A percentile compares a stretch with the other conserved stretches of the same genome.
Conservation (phyloP, 2,329 filamentous ascomycete genomes). For the Microthyrium microscopicum region DNA sequence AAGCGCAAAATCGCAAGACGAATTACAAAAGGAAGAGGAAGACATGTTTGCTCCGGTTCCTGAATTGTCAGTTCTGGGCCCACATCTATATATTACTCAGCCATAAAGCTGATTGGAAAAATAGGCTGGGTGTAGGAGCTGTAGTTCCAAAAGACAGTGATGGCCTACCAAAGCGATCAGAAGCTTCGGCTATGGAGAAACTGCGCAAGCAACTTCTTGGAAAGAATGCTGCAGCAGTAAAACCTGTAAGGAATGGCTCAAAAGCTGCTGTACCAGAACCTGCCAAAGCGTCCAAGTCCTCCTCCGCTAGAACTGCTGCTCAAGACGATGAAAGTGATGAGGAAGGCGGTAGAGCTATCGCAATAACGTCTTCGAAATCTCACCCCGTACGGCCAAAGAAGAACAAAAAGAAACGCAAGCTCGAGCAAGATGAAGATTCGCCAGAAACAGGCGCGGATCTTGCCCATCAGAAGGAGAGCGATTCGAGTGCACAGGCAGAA, state of each 20-base stretch:
- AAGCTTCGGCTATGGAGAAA: conserved; percentile 15
- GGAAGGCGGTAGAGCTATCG: conserved; percentile 9
- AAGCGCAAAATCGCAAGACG: conserved; percentile 24
- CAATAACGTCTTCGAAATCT: conserved; percentile 12
- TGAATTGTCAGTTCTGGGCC: conserved; percentile 32
- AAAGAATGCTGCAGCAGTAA: conserved; percentile 11
- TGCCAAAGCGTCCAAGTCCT: conserved; percentile 11
- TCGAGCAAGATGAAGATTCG: background rate
- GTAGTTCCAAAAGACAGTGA: conserved; percentile 15
- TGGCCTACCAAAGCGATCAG: conserved; percentile 5
- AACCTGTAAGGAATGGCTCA: background rate
- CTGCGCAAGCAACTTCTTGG: conserved; percentile 25
- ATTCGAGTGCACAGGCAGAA: conserved; percentile 8
- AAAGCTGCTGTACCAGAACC: conserved; percentile 11
- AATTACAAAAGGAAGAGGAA: conserved; percentile 34
- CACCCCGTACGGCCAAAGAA: conserved; percentile 11
- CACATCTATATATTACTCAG: background rate
- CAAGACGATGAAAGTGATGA: conserved; percentile 2
- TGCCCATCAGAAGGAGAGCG: background rate
- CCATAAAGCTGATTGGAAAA: conserved; percentile 1
- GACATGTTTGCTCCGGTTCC: conserved; percentile 36
- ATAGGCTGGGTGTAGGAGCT: conserved; percentile 23
- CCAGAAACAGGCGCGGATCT: background rate
- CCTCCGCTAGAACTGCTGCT: background rate
- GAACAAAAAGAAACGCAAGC: background rate